Evolutionary conservation across 2,329 filamentous ascomycete species (phyloP), one percentile per base, ranked within the genome.

Genomic region (Emmonsia crescens): DNA sequence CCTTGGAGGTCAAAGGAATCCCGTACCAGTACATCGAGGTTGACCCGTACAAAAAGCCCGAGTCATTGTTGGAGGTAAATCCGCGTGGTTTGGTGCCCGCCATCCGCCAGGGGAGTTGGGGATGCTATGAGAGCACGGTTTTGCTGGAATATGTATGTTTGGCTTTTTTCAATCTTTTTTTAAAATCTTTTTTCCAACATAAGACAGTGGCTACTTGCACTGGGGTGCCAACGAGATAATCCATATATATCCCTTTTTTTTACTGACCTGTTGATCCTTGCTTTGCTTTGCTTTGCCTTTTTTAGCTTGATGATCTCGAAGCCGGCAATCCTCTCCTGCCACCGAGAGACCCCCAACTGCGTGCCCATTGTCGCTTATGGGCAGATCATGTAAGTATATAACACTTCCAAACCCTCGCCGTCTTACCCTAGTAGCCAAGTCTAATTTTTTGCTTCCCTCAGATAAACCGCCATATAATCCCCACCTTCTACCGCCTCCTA

Each of bases 21-120:
- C 78, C 83, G 44, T 96, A 96, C 71, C 89, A 95, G 71, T 96
- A 95, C 74, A 86, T 91, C 68, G 91, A 96, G 74, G 85, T 90
- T 54, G 88, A 95, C 69, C 88, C 89, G 8, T 91, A 89, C 71
- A 84, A 86, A 67, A 88, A 89, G 64, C 88, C 86, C 1, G 81
- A 86, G 63, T 79, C 84, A 9, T 77, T 93, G 36, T 79, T 91
- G 29, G 88, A 91, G 65, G 84, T 91, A 58, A 93, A 91, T 67
- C 88, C 89, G 1, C 80, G 86, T 60, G 89, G 89, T 0, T 78
- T 89, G 8, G 88, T 95, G 2, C 91, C 91, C 8, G 88, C 86
- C 9, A 80, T 96, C 62, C 81, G 85, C 46, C 87, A 94, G 72
- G 88, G 87, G 12, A 84, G 89, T 64, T 96, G 89, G 89, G 85